phyloP scores from a whole-genome alignment of 352 stramenopile genomes.

The Globisporangium emineosum region DNA sequence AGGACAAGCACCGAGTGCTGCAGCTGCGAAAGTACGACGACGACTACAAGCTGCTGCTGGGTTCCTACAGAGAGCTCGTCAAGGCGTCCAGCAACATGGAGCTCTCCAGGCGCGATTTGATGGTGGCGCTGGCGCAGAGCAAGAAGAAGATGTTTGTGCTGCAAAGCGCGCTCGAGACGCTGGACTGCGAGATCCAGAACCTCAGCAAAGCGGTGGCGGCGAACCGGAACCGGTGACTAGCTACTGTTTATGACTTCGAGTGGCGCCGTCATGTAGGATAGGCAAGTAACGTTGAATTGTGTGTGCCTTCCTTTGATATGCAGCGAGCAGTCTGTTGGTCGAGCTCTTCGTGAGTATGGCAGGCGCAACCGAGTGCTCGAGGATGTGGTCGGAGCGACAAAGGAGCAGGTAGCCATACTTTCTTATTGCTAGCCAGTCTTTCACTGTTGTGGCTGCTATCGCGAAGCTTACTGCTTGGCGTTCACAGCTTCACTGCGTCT shows the following conservation, averaged over 20 bases:
- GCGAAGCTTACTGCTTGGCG: not conserved
- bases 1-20: conserved; percentile 10
- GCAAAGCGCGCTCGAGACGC: conserved; percentile 27
- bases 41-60: conserved; percentile 21
- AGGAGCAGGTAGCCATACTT: conserved; percentile 29
- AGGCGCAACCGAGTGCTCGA: conserved; percentile 51
- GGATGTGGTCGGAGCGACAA: conserved; percentile 31
- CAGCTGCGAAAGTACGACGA: conserved; percentile 18
- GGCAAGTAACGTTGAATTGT: not conserved
- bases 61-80: conserved; percentile 17
- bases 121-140: conserved; percentile 23
- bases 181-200: conserved; percentile 33
- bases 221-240: conserved; percentile 29
- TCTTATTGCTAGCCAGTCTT: not conserved
- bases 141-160: conserved; percentile 29
- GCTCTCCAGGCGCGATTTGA: conserved; percentile 30
- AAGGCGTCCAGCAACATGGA: conserved; percentile 28
- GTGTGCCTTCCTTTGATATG: not conserved
- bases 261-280: not conserved
- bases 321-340: conserved; percentile 41
- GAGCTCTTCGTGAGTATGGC: conserved; percentile 49
- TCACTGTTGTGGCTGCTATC: not conserved
- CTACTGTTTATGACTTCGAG: no score
- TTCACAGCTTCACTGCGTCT: conserved; percentile 30
- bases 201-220: conserved; percentile 28